phyloP scores from a whole-genome alignment of 768 basidiomycete species.

The Boletus rufocinnamomeus region DNA sequence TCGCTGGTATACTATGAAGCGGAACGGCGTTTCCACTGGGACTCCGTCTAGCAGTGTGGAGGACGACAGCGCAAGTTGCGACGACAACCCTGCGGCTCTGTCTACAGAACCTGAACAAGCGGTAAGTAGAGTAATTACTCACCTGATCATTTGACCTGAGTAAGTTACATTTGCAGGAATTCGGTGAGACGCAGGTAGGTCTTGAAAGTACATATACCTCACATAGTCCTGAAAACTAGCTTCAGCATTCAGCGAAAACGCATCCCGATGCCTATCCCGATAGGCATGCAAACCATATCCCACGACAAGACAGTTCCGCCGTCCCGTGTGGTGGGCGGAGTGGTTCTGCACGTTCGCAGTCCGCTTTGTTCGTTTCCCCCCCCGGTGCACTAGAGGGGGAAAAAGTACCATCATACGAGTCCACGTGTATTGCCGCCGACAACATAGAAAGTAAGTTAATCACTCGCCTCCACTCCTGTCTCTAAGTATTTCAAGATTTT shows the following conservation, averaged over 20 bases:
- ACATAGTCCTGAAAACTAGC: neutral
- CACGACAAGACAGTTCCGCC: neutral
- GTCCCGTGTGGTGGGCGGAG: neutral
- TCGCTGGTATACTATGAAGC: neutral
- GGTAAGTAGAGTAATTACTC: neutral
- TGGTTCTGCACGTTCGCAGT: too few species aligned
- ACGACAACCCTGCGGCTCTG: too few species aligned
- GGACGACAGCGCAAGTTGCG: neutral
- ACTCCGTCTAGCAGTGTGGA: neutral
- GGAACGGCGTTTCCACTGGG: too few species aligned
- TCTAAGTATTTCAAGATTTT: neutral
- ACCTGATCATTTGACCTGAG: neutral
- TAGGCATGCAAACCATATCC: neutral
- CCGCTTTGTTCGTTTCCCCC: neutral
- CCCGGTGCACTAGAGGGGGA: neutral
- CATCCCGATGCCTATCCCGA: neutral
- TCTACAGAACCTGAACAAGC: neutral
- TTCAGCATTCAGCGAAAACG: neutral
- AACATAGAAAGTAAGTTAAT: neutral
- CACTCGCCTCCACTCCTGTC: neutral
- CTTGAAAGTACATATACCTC: neutral
- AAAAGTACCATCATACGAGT: neutral
- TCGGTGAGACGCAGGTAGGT: neutral
- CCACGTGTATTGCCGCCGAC: neutral
- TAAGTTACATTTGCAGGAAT: neutral